Percentiles rank a stretch among this genome's conserved stretches.
Conservation (phyloP, 108 stramenopile species). For the Stephanodiscus minutulus region DNA sequence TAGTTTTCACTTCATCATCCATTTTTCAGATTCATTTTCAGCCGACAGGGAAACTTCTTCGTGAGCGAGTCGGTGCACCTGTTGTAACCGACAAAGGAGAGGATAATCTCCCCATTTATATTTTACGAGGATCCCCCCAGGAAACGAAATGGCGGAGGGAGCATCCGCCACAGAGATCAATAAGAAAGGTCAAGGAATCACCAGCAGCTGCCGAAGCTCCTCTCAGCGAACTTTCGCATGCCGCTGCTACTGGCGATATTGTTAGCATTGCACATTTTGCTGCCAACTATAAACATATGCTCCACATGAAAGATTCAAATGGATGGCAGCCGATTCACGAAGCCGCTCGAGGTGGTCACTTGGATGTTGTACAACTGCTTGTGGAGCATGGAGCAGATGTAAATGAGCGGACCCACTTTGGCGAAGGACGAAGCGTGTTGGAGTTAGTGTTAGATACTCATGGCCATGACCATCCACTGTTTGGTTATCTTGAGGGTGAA, state of each 20-base stretch:
- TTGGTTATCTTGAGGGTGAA: conserved; percentile 40
- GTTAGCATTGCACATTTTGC: conserved; percentile 31
- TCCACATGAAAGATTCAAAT: conserved; percentile 48
- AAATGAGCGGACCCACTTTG: conserved; percentile 34
- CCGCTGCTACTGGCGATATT: conserved; percentile 42
- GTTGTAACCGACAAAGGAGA: conserved; percentile 32
- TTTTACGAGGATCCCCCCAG: conserved; percentile 41
- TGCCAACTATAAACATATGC: conserved; percentile 26
- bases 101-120: conserved; percentile 48
- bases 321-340: conserved; percentile 57
- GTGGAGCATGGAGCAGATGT: conserved; percentile 40
- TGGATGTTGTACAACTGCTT: conserved; percentile 36
- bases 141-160: conserved; percentile 41
- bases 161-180: conserved; percentile 22
- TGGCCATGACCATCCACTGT: conserved; percentile 46
- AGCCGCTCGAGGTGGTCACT: conserved; percentile 49
- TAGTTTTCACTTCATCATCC: not conserved
- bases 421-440: conserved; percentile 25
- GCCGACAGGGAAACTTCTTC: conserved; percentile 42
- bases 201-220: conserved; percentile 45
- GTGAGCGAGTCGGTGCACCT: conserved; percentile 34
- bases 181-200: conserved; percentile 19
- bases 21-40: conserved; percentile 45
- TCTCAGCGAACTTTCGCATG: conserved; percentile 33
- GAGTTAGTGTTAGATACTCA: conserved; percentile 35